Percentiles rank a stretch among this genome's conserved stretches.
phyloP scores from a whole-genome alignment of 352 stramenopile species.

The Phytophthora crassamura region DNA sequence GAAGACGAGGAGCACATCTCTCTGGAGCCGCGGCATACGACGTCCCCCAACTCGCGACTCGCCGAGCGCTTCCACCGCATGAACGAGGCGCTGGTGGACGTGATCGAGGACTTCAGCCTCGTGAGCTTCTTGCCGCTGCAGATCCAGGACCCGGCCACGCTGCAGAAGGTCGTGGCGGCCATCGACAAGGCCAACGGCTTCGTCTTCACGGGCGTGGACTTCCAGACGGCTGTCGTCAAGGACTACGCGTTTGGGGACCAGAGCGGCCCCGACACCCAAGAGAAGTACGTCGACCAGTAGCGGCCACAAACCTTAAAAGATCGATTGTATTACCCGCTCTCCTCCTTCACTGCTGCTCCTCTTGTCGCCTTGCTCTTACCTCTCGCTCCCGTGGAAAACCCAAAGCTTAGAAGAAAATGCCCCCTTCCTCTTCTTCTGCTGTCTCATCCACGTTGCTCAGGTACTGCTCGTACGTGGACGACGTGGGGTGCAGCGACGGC shows the following conservation, averaged over 20 bases:
- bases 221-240: constrained; percentile 78
- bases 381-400: constrained; percentile 14
- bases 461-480: constrained; percentile 88
- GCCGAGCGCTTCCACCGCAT: constrained; percentile 74
- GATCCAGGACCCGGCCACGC: constrained; percentile 74
- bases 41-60: constrained; percentile 35
- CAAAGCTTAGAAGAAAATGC: constrained; percentile 83
- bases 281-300: constrained; percentile 72
- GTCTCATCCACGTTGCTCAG: constrained; percentile 89
- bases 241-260: constrained; percentile 78
- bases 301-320: constrained; percentile 32
- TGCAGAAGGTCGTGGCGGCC: constrained; percentile 70
- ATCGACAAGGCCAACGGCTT: constrained; percentile 89
- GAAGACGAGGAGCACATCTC: constrained; percentile 50
- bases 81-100: constrained; percentile 86
- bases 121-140: constrained; percentile 85
- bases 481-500: constrained; percentile 63
- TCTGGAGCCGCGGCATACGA: constrained; percentile 39
- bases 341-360: constrained; percentile 20
- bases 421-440: constrained; percentile 76
- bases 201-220: constrained; percentile 82
- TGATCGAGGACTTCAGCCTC: constrained; percentile 89
- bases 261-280: constrained; percentile 59
- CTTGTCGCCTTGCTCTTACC: constrained; percentile 18
- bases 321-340: constrained; percentile 43